Evolutionary conservation across 352 stramenopile genomes (phyloP).

Genomic region (Phytophthora podocarpi): DNA sequence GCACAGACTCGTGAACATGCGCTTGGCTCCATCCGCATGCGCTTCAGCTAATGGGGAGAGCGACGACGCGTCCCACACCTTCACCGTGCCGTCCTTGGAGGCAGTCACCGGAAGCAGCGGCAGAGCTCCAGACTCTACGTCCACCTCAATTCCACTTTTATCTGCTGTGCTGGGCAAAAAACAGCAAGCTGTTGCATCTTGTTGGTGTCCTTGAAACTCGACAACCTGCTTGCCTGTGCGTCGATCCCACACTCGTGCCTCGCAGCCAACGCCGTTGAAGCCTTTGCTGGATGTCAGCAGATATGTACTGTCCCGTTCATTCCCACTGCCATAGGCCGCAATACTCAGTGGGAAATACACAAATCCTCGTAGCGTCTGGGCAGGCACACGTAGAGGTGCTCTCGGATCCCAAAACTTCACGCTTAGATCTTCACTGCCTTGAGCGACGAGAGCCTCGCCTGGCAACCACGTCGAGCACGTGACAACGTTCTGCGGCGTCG

Average conservation of each 20-base stretch:
- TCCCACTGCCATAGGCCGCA: constrained; percentile 20
- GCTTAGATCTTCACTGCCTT: constrained; percentile 84
- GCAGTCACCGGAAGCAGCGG: constrained; percentile 55
- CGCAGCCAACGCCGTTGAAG: constrained; percentile 81
- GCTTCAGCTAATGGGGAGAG: constrained; percentile 45
- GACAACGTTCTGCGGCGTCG: constrained; percentile 82
- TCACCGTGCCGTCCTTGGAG: constrained; percentile 83
- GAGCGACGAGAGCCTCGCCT: constrained; percentile 56
- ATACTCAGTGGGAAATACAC: constrained; percentile 84
- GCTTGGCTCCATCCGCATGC: constrained; percentile 41
- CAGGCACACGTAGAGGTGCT: constrained; percentile 48
- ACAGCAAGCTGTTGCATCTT: constrained; percentile 79
- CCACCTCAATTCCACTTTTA: constrained; percentile 15
- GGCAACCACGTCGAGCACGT: constrained; percentile 87
- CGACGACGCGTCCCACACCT: constrained; percentile 61
- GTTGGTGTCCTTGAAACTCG: constrained; percentile 69
- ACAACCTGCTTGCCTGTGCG: constrained; percentile 61
- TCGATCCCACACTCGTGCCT: constrained; percentile 82
- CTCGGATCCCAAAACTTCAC: constrained; percentile 83
- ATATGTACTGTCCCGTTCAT: constrained; percentile 48
- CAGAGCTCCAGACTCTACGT: constrained; percentile 1
- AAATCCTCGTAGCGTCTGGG: constrained; percentile 67
- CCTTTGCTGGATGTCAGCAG: constrained; percentile 87
- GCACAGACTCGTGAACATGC: constrained; percentile 75
- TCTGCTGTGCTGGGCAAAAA: constrained; percentile 41